Evolutionary conservation across 2,329 filamentous ascomycete genomes (phyloP).

Genomic region (Fusarium scirpi): DNA sequence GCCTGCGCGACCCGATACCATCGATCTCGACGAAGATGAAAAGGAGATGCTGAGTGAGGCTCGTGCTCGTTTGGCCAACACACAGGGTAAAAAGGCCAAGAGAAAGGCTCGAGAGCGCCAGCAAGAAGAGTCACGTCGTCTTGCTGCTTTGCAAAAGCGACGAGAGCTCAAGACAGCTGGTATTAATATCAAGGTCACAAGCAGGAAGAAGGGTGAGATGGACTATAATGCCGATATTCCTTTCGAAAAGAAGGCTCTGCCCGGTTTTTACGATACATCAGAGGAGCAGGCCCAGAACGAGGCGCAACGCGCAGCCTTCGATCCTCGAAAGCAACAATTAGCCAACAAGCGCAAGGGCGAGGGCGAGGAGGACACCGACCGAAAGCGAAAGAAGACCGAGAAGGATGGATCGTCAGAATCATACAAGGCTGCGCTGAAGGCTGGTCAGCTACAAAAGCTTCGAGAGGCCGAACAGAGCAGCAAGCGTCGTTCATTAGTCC

Average conservation of each 20-base stretch:
- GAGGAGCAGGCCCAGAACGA: constrained; percentile 88
- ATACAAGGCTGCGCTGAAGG: constrained; percentile 88
- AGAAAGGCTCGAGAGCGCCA: constrained; percentile 95
- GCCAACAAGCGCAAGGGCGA: constrained; percentile 95
- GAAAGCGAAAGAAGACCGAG: constrained; percentile 89
- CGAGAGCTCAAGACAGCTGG: constrained; percentile 97
- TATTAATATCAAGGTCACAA: constrained; percentile 96
- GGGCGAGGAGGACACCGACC: constrained; percentile 83
- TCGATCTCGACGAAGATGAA: constrained; percentile 98
- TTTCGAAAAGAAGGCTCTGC: constrained; percentile 90
- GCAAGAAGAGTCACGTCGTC: constrained; percentile 89
- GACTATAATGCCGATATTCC: constrained; percentile 99
- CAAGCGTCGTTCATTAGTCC: constrained; percentile 84
- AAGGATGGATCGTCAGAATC: constrained; percentile 83
- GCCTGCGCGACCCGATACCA: constrained; percentile 93
- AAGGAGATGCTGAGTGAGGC: constrained; percentile 99
- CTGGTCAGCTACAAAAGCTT: constrained; percentile 93
- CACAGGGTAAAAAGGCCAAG: constrained; percentile 99
- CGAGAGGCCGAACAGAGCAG: constrained; percentile 97
- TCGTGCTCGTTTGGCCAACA: constrained; percentile 94
- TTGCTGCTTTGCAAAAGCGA: constrained; percentile 93
- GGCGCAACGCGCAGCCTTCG: constrained; percentile 83
- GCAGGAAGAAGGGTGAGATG: constrained; percentile 95
- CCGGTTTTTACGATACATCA: constrained; percentile 92
- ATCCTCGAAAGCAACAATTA: constrained; percentile 91